Evolutionary conservation across 2,329 filamentous ascomycete species (phyloP).

Genomic region (Rhinocladiella mackenziei): DNA sequence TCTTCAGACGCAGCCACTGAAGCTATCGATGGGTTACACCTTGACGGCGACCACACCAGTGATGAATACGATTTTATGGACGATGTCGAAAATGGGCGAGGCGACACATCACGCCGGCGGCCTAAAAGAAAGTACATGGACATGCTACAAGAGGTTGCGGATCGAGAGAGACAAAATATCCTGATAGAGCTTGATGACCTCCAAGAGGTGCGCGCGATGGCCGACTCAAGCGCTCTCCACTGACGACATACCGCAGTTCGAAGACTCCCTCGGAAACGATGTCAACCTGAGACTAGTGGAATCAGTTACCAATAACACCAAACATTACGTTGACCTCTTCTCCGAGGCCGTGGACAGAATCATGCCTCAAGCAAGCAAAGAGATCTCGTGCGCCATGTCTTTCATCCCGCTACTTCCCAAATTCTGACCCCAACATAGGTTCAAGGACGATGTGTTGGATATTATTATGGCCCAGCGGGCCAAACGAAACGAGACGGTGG

Average conservation of each 20-base stretch:
- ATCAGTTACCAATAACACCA: conserved; percentile 84
- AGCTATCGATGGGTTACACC: conserved; percentile 76
- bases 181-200: conserved; percentile 88
- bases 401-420: background rate
- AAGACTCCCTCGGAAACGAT: conserved; percentile 64
- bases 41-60: conserved; percentile 79
- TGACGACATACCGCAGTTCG: conserved; percentile 56
- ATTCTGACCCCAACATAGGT: conserved; percentile 49
- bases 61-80: conserved; percentile 95
- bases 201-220: conserved; percentile 54
- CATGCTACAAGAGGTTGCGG: conserved; percentile 78
- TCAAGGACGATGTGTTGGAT: conserved; percentile 96
- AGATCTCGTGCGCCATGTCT: conserved; percentile 61
- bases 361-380: conserved; percentile 72
- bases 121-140: conserved; percentile 84
- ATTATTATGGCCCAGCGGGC: conserved; percentile 91
- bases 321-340: conserved; percentile 91
- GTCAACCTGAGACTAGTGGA: conserved; percentile 65
- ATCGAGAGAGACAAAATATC: conserved; percentile 72
- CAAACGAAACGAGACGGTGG: conserved; percentile 74
- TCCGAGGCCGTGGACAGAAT: conserved; percentile 82
- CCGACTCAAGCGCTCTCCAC: background rate
- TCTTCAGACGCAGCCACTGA: conserved; percentile 65
- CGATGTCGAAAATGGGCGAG: conserved; percentile 61
- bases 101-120: conserved; percentile 46